A percentile compares a stretch with the other conserved stretches of the same genome.
Evolutionary conservation across 345 rosid species (phyloP).

Genomic region (Salix dunnii): DNA sequence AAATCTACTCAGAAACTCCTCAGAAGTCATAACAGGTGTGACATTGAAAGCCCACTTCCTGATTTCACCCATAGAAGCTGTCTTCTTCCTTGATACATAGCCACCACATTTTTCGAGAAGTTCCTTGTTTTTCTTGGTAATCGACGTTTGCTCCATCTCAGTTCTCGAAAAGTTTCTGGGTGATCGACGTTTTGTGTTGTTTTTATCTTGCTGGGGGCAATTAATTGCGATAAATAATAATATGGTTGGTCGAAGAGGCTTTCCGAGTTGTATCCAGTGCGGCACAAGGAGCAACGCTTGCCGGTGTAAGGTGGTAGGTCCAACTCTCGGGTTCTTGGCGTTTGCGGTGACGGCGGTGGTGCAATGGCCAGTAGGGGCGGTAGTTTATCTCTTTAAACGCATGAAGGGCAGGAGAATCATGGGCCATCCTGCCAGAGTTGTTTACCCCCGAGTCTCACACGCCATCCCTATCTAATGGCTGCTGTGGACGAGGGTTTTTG

Average conservation of each 20-base stretch:
- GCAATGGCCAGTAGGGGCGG: conserved; percentile 88
- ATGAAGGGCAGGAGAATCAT: conserved; percentile 70
- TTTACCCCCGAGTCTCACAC: conserved; percentile 55
- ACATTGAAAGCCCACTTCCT: not conserved
- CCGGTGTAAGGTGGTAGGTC: conserved; percentile 86
- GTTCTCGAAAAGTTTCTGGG: too few relatives aligned
- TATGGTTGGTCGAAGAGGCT: conserved; percentile 10
- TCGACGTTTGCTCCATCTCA: too few relatives aligned
- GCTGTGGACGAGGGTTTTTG: not conserved
- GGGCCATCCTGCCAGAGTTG: conserved; percentile 79
- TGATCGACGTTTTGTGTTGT: not conserved
- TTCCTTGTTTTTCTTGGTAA: too few relatives aligned
- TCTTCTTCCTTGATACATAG: not conserved
- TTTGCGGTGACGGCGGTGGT: conserved; percentile 60
- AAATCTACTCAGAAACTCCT: too few relatives aligned
- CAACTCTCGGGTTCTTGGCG: conserved; percentile 75
- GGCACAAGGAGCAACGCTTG: conserved; percentile 66
- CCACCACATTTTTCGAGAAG: too few relatives aligned
- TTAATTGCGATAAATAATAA: not conserved
- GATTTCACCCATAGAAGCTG: not conserved
- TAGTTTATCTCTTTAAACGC: conserved; percentile 66
- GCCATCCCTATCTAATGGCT: conserved; percentile 55
- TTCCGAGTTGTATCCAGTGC: conserved; percentile 69
- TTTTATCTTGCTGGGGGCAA: not conserved
- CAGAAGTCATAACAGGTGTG: too few relatives aligned